phyloP scores from a whole-genome alignment of 345 rosid genomes.

The Pelargonium nanum region DNA sequence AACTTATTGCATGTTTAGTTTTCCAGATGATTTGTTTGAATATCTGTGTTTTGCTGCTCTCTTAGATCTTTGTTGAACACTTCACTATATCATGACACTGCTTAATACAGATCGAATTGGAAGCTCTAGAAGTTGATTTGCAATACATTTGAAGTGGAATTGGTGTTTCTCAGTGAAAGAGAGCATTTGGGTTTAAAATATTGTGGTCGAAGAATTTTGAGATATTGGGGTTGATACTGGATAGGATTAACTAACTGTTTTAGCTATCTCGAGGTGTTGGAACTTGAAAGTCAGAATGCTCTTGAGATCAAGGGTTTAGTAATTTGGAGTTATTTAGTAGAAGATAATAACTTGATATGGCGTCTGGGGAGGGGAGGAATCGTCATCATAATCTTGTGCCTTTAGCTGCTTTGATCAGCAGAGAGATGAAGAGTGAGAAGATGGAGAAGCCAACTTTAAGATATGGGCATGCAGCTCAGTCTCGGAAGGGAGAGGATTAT shows the following conservation, averaged over 20 bases:
- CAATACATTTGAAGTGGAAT: constrained; percentile 11
- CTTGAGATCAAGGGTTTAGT: constrained; percentile 15
- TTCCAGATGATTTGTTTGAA: neutral
- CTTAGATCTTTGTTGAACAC: constrained; percentile 1
- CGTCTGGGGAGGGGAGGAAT: constrained; percentile 50
- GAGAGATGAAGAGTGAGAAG: constrained; percentile 59
- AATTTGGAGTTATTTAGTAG: constrained; percentile 11
- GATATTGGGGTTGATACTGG: no score
- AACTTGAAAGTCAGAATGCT: constrained; percentile 13
- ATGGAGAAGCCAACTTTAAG: constrained; percentile 69
- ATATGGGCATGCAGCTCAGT: constrained; percentile 66
- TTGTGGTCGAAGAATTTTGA: no score
- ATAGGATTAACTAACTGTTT: no score
- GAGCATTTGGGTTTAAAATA: constrained; percentile 4
- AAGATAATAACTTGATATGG: constrained; percentile 31
- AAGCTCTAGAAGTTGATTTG: constrained; percentile 9
- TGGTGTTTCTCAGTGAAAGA: constrained; percentile 6
- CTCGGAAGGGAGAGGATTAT: constrained; percentile 86
- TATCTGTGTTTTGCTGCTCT: neutral
- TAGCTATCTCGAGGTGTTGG: constrained; percentile 2
- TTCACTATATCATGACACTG: neutral
- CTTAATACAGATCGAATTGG: constrained; percentile 30
- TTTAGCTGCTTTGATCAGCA: constrained; percentile 63
- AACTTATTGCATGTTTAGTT: constrained; percentile 1
- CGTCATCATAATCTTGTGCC: constrained; percentile 52